Evolutionary conservation across 2,329 filamentous ascomycete species (phyloP).

Genomic region (Cryphonectria naterciae): DNA sequence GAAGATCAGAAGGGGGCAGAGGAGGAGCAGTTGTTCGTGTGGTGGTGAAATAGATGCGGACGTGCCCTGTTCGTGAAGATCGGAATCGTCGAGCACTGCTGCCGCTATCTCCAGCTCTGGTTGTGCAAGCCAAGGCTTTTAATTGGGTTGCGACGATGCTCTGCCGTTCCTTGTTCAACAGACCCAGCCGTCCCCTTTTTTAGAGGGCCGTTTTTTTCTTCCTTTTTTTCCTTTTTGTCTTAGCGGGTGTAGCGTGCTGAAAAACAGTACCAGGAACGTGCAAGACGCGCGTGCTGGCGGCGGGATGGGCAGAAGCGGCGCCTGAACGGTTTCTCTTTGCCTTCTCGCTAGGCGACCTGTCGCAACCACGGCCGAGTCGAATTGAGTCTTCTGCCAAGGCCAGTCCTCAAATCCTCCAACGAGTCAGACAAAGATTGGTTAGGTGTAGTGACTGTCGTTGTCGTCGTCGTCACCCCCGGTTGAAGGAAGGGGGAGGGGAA

Average conservation of each 20-base stretch:
- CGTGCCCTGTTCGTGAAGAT: not conserved
- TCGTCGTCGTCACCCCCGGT: slow-evolving; percentile 6
- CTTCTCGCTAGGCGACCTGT: not conserved
- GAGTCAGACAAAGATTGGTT: slow-evolving; percentile 10
- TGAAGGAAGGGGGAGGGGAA: not conserved
- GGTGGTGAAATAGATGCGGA: not conserved
- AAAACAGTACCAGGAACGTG: slow-evolving; percentile 13
- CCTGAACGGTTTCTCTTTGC: slow-evolving; percentile 8
- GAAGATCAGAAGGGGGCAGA: not conserved
- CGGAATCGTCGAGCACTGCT: not conserved
- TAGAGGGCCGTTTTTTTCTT: not conserved
- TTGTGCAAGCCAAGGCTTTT: slow-evolving; percentile 1
- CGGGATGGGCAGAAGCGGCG: not conserved
- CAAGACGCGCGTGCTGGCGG: slow-evolving; percentile 9
- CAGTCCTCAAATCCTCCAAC: not conserved
- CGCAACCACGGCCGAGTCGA: not conserved
- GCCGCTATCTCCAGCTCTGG: slow-evolving; percentile 1
- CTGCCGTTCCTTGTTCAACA: slow-evolving; percentile 2
- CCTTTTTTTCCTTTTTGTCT: not conserved
- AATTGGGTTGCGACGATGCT: slow-evolving; percentile 3
- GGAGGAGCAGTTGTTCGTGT: slow-evolving; percentile 8
- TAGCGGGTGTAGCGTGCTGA: slow-evolving; percentile 8
- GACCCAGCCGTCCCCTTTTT: slow-evolving; percentile 14
- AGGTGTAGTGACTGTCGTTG: slow-evolving; percentile 2
- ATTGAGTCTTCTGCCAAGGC: not conserved